phyloP scores from a whole-genome alignment of 768 basidiomycete genomes.

The Hemileccinum rubropunctum region DNA sequence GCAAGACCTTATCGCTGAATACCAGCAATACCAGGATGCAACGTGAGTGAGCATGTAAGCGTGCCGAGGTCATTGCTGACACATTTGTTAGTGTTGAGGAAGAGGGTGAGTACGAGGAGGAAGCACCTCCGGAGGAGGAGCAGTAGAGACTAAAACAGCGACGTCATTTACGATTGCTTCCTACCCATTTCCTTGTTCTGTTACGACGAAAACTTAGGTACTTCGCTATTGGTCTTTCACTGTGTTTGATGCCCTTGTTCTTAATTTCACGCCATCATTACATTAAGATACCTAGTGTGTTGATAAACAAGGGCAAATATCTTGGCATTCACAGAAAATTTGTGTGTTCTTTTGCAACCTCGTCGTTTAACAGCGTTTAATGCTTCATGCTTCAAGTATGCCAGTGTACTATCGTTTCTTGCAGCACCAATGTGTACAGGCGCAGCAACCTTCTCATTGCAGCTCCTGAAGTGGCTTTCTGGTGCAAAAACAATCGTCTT shows the following conservation, averaged over 20 bases:
- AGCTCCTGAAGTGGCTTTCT: constrained; percentile 33
- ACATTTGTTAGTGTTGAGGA: constrained; percentile 65
- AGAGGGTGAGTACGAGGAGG: constrained; percentile 89
- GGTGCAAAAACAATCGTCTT: constrained; percentile 24
- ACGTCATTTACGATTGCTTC: constrained; percentile 18
- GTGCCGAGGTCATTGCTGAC: constrained; percentile 9
- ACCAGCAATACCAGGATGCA: constrained; percentile 94
- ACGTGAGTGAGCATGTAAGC: constrained; percentile 55
- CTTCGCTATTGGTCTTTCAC: constrained; percentile 31
- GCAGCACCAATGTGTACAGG: constrained; percentile 33
- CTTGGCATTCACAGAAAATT: too few species aligned
- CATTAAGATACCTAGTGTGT: constrained; percentile 18
- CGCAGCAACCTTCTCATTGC: constrained; percentile 26
- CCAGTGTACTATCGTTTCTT: neutral
- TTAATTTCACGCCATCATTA: constrained; percentile 34
- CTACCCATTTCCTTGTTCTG: constrained; percentile 10
- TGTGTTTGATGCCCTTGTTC: constrained; percentile 26
- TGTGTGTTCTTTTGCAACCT: too few species aligned
- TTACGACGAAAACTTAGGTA: constrained; percentile 37
- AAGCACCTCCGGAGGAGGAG: constrained; percentile 60
- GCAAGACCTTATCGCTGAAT: constrained; percentile 98
- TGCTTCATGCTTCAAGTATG: too few species aligned
- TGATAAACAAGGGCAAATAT: constrained; percentile 11
- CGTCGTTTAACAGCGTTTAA: too few species aligned
- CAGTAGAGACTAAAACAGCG: constrained; percentile 35